A percentile compares a stretch with the other conserved stretches of the same genome.
Evolutionary conservation across 2,329 filamentous ascomycete genomes (phyloP).

Genomic region (Aspergillus fructus): DNA sequence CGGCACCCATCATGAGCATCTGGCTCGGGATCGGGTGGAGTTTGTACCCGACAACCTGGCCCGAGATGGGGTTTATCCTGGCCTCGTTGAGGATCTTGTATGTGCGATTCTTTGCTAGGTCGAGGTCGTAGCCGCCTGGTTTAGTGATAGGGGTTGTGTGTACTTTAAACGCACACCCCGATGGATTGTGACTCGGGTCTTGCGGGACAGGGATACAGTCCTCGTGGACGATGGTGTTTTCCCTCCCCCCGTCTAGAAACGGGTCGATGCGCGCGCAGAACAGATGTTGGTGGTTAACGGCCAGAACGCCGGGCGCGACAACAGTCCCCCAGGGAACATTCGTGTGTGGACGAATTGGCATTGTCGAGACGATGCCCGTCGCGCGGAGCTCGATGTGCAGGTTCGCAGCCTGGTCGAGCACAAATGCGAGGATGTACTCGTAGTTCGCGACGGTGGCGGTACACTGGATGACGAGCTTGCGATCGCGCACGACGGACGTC

Average conservation of each 20-base stretch:
- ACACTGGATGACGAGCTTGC: constrained; percentile 66
- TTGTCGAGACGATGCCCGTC: constrained; percentile 67
- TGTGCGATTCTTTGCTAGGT: constrained; percentile 40
- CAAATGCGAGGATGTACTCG: constrained; percentile 71
- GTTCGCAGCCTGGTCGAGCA: constrained; percentile 70
- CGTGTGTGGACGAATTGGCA: constrained; percentile 57
- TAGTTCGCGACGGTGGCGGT: constrained; percentile 73
- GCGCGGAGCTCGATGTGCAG: constrained; percentile 67
- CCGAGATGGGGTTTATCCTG: constrained; percentile 46
- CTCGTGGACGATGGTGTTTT: constrained; percentile 56
- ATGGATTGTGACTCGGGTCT: constrained; percentile 63
- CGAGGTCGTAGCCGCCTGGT: constrained; percentile 50
- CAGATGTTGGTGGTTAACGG: constrained; percentile 72
- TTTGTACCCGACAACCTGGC: constrained; percentile 52
- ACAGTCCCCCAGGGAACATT: constrained; percentile 68
- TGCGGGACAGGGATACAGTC: constrained; percentile 54
- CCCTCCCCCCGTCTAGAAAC: constrained; percentile 54
- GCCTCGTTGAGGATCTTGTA: constrained; percentile 55
- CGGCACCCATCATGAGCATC: constrained; percentile 36
- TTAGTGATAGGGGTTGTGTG: constrained; percentile 49
- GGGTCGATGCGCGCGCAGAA: constrained; percentile 68
- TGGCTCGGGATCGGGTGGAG: constrained; percentile 4
- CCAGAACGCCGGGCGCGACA: constrained; percentile 68
- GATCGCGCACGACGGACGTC: constrained; percentile 63
- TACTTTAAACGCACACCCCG: constrained; percentile 24